Percentiles rank a stretch among this genome's conserved stretches.
phyloP scores from a whole-genome alignment of 73 alveolate species.

The Diophrys appendiculata region DNA sequence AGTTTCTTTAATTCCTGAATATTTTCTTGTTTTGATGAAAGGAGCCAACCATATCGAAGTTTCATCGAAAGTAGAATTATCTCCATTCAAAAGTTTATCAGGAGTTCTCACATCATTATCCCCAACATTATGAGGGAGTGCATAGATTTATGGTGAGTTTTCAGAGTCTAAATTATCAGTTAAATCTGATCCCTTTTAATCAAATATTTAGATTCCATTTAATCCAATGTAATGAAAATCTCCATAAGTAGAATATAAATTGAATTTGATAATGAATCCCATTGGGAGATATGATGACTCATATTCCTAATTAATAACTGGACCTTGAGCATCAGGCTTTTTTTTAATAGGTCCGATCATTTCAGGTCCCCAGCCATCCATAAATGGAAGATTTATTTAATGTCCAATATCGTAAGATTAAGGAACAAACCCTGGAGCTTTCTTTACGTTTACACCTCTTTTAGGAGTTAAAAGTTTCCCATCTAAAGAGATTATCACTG shows the following conservation, averaged over 20 bases:
- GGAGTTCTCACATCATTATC: conserved; percentile 74
- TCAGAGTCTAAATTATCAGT: conserved; percentile 18
- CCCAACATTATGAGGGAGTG: conserved; percentile 1
- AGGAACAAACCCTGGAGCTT: conserved; percentile 71
- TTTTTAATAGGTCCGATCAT: conserved; percentile 28
- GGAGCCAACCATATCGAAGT: conserved; percentile 90
- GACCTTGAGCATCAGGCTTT: background rate
- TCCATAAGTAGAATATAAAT: conserved; percentile 76
- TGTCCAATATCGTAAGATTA: conserved; percentile 64
- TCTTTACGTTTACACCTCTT: conserved; percentile 61
- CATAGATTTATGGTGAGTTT: background rate
- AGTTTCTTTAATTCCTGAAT: conserved; percentile 55
- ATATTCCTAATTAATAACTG: conserved; percentile 55
- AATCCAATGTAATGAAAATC: conserved; percentile 85
- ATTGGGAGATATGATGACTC: conserved; percentile 63
- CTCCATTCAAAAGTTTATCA: conserved; percentile 79
- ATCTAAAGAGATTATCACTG: conserved; percentile 55
- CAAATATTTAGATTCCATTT: conserved; percentile 79
- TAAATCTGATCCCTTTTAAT: conserved; percentile 54
- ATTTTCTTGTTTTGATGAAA: conserved; percentile 65
- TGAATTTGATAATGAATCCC: conserved; percentile 69
- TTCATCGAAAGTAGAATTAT: conserved; percentile 72
- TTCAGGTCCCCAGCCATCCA: conserved; percentile 54
- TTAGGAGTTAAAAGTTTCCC: conserved; percentile 61
- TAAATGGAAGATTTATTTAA: conserved; percentile 58